phyloP scores from a whole-genome alignment of 2,329 filamentous ascomycete genomes.

The Coniella vitis region DNA sequence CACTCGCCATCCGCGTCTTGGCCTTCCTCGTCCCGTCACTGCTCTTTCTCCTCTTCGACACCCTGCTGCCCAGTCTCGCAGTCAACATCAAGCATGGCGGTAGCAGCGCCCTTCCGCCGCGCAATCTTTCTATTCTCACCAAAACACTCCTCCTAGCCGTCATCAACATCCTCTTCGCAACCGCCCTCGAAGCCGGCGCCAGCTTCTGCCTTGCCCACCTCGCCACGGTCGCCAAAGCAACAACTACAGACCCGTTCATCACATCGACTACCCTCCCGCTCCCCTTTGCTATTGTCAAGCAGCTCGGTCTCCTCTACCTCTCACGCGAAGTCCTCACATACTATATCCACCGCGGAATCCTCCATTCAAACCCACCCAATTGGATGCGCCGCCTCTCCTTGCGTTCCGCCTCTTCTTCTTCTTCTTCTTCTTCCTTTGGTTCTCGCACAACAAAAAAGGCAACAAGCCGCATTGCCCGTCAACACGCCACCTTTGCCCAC shows the following conservation, averaged over 20 bases:
- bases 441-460: slow-evolving; percentile 10
- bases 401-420: slow-evolving; percentile 12
- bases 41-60: slow-evolving; percentile 67
- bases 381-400: slow-evolving; percentile 18
- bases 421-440: not conserved
- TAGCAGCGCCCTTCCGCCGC: slow-evolving; percentile 40
- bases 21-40: slow-evolving; percentile 70
- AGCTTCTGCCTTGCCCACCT: slow-evolving; percentile 30
- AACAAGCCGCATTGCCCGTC: slow-evolving; percentile 29
- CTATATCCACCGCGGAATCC: slow-evolving; percentile 62
- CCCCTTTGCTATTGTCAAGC: slow-evolving; percentile 47
- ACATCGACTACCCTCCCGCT: slow-evolving; percentile 43
- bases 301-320: slow-evolving; percentile 36
- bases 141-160: slow-evolving; percentile 31
- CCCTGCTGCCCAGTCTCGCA: slow-evolving; percentile 60
- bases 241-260: slow-evolving; percentile 34
- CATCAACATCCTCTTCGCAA: slow-evolving; percentile 38
- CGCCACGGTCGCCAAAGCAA: slow-evolving; percentile 19
- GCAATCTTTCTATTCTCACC: slow-evolving; percentile 28
- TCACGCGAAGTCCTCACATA: slow-evolving; percentile 60
- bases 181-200: slow-evolving; percentile 35
- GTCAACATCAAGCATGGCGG: slow-evolving; percentile 63
- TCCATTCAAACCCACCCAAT: slow-evolving; percentile 46
- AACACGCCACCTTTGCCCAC: slow-evolving; percentile 45
- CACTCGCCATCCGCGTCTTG: slow-evolving; percentile 57